These are phyloP conservation scores for Periglandula ipomoeae DNA, from an alignment of 2,329 filamentous ascomycete species.

Conservation along the genomic window DNA sequence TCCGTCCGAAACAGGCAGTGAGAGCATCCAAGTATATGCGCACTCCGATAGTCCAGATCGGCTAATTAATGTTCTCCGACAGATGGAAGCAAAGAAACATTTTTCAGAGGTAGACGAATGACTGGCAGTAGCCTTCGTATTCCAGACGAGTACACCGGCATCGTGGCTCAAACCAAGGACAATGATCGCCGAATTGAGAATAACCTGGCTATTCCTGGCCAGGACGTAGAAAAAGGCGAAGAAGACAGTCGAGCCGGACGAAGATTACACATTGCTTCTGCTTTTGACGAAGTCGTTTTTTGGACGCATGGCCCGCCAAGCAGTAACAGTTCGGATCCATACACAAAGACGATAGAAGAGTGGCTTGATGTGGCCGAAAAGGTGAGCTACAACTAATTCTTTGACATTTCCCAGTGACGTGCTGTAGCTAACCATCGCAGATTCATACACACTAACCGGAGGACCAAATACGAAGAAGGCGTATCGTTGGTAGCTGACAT, in stretches of 20 bases:
- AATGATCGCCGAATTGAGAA: conserved; percentile 25
- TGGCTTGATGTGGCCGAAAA: conserved; percentile 68
- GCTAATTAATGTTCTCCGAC: not conserved
- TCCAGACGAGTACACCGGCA: conserved; percentile 61
- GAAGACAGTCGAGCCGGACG: conserved; percentile 19
- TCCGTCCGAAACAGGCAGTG: conserved; percentile 40
- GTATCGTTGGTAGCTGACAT: not conserved
- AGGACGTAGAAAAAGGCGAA: conserved; percentile 9
- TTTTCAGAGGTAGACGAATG: conserved; percentile 75
- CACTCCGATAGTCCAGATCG: not conserved
- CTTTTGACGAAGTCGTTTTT: conserved; percentile 68
- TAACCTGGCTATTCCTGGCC: conserved; percentile 23
- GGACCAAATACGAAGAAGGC: not conserved
- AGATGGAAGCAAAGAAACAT: conserved; percentile 48
- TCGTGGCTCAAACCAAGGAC: conserved; percentile 39
- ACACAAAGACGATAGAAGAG: conserved; percentile 66
- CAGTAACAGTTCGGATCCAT: conserved; percentile 55
- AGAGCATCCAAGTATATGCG: conserved; percentile 13
- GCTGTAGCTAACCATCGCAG: not conserved
- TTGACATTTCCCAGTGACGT: not conserved
- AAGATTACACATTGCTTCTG: conserved; percentile 38
- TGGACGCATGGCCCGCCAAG: conserved; percentile 71
- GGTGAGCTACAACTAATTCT: conserved; percentile 30
- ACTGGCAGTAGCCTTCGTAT: conserved; percentile 57
- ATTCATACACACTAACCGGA: not conserved